Evolutionary conservation across 1,139 yeast genomes (phyloP).

Genomic region (Kluyveromyces marxianus): DNA sequence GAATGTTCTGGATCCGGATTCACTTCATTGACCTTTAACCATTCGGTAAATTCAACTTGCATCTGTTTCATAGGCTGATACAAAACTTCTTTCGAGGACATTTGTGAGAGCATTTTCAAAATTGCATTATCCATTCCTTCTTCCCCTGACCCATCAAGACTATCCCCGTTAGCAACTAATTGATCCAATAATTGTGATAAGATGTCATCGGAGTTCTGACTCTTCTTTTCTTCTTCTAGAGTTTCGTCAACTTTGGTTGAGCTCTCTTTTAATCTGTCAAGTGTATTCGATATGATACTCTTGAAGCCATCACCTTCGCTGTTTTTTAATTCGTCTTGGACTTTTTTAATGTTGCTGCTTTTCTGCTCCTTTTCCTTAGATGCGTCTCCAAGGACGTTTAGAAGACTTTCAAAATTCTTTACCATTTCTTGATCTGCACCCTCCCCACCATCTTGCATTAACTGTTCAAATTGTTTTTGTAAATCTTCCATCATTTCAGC

Average conservation of each 20-base stretch:
- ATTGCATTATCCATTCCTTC: constrained; percentile 58
- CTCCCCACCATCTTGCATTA: constrained; percentile 20
- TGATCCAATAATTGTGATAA: constrained; percentile 45
- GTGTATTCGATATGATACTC: constrained; percentile 71
- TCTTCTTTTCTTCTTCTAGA: constrained; percentile 38
- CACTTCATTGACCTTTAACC: constrained; percentile 37
- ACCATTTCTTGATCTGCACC: constrained; percentile 38
- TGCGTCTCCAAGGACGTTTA: constrained; percentile 52
- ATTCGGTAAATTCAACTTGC: constrained; percentile 46
- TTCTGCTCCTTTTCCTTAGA: constrained; percentile 23
- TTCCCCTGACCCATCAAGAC: constrained; percentile 27
- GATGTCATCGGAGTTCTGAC: constrained; percentile 46
- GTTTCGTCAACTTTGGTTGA: constrained; percentile 61
- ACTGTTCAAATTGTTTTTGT: constrained; percentile 21
- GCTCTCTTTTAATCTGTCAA: constrained; percentile 66
- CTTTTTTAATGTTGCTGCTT: constrained; percentile 36
- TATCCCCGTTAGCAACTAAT: constrained; percentile 33
- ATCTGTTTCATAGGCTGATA: constrained; percentile 86
- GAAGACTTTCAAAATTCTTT: constrained; percentile 41
- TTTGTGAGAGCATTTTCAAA: constrained; percentile 72
- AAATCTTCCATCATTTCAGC: constrained; percentile 22
- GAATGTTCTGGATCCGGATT: constrained; percentile 38
- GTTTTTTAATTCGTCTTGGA: constrained; percentile 10
- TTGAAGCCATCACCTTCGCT: constrained; percentile 45
- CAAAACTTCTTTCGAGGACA: constrained; percentile 78